Evolutionary conservation across 441 rosid species (phyloP).

Genomic region (Aleurites moluccanus): DNA sequence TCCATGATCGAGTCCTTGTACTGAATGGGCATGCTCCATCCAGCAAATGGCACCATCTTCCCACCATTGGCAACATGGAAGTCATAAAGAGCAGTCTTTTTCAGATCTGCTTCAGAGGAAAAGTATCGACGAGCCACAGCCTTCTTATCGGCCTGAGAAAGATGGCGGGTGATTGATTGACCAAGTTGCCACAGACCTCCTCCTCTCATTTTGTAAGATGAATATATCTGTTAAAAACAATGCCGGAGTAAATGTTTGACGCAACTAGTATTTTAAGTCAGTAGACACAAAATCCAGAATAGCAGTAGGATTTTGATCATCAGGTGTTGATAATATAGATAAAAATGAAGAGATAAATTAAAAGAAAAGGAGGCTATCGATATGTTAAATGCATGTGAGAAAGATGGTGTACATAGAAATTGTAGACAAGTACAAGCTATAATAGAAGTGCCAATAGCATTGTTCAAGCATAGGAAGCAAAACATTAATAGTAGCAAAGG

Average conservation of each 20-base stretch:
- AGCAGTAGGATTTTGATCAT: slow-evolving; percentile 2
- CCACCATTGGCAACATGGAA: slow-evolving; percentile 79
- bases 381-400: background rate
- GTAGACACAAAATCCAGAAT: background rate
- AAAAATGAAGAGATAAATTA: background rate
- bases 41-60: slow-evolving; percentile 98
- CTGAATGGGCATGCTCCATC: slow-evolving; percentile 99
- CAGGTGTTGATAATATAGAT: background rate
- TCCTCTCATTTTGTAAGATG: slow-evolving; percentile 69
- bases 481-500: background rate
- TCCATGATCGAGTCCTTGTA: slow-evolving; percentile 98
- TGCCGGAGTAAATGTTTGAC: background rate
- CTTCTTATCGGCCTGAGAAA: slow-evolving; percentile 77
- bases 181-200: slow-evolving; percentile 96
- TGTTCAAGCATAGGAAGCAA: background rate
- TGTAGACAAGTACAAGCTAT: background rate
- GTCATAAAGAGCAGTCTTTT: slow-evolving; percentile 83
- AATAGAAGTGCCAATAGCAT: background rate
- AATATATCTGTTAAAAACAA: slow-evolving; percentile 31
- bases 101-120: slow-evolving; percentile 74
- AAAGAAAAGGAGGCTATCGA: background rate
- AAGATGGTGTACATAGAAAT: background rate
- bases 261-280: background rate
- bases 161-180: slow-evolving; percentile 79
- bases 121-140: slow-evolving; percentile 57